Evolutionary conservation across 2,329 filamentous ascomycete species (phyloP).

Genomic region (Xylaria sp.): DNA sequence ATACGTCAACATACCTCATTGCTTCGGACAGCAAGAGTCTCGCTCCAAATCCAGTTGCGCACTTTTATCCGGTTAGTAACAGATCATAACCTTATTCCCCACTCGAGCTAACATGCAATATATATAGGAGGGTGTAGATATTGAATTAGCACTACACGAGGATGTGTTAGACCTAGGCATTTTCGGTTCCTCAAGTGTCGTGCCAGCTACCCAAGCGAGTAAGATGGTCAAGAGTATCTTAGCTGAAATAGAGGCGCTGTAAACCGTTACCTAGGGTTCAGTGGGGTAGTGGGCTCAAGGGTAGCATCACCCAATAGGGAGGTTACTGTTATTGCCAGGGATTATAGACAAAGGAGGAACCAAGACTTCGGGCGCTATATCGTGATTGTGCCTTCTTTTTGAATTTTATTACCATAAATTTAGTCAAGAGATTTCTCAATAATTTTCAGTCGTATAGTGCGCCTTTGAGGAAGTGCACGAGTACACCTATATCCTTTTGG

Average conservation of each 20-base stretch:
- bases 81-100: not conserved
- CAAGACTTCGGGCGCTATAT: too few species aligned
- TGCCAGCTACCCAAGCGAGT: conserved; percentile 28
- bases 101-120: conserved; percentile 10
- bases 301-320: too few species aligned
- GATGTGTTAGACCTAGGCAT: conserved; percentile 39
- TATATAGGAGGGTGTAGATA: conserved; percentile 38
- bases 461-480: too few species aligned
- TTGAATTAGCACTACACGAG: conserved; percentile 36
- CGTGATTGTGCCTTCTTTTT: too few species aligned
- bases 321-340: too few species aligned
- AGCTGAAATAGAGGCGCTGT: conserved; percentile 24
- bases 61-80: conserved; percentile 30
- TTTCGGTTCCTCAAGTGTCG: conserved; percentile 30
- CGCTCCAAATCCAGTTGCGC: conserved; percentile 4
- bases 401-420: too few species aligned
- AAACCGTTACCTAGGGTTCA: too few species aligned
- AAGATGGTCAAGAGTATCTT: conserved; percentile 30
- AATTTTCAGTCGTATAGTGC: too few species aligned
- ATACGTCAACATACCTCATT: conserved; percentile 16
- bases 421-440: too few species aligned
- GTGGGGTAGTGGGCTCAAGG: too few species aligned
- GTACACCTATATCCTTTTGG: too few species aligned
- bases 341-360: too few species aligned
- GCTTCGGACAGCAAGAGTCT: conserved; percentile 22